Base-by-base conservation (phyloP, 495 filamentous ascomycete genomes). In the Massariosphaeria phaeospora region DNA sequence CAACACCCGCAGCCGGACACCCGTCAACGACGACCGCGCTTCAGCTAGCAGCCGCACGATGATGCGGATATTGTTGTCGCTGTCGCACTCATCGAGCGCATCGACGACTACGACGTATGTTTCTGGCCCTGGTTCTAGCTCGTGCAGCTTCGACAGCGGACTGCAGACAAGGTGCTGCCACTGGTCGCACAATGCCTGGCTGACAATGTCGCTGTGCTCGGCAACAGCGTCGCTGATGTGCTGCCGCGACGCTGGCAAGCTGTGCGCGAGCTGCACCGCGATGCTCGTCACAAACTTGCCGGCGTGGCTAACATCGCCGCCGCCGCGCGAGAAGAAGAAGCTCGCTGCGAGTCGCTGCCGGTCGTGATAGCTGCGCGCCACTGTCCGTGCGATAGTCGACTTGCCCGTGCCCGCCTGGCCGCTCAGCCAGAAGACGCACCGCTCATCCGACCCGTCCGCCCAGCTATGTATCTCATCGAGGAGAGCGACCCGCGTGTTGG, bases 391-490 rank as follows among this genome's bases (percentile, higher is more conserved):
- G 3, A 59, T 54, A 0, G 56, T 59, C 7, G 56, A 59, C 48
- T 59, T 59, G 2, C 56, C 56, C 4, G 49, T 59, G 31, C 58
- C 58, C 1, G 58, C 58, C 43, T 51, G 46, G n/a, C 65, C 70
- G 21, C 55, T 55, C n/a, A 74, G 60, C 70, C 69, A 74, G 51
- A 70, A 71, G 52, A 72, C 66, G 43, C 21, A 17, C 27, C 36
- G 54, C 15, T 24, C 27, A 15, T 48, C 26, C 33, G n/a, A 10
- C 2, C 30, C 46, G 13, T 62, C 48, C 0, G 43, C 61, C 66
- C 66, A 68, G 20, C 41, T 15, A 10, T 35, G 23, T 43, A 66
- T 66, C 15, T 64, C 40, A 7, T 52, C 27, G 17, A 67, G 67
- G 3, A 68, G 52, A 10, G 64, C 57, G 11, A 51, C 57, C 10